A percentile compares a stretch with the other conserved stretches of the same genome.
These are phyloP conservation scores for Prunus yedoensis DNA, from an alignment of 331 rosid species.

Conservation along the genomic window DNA sequence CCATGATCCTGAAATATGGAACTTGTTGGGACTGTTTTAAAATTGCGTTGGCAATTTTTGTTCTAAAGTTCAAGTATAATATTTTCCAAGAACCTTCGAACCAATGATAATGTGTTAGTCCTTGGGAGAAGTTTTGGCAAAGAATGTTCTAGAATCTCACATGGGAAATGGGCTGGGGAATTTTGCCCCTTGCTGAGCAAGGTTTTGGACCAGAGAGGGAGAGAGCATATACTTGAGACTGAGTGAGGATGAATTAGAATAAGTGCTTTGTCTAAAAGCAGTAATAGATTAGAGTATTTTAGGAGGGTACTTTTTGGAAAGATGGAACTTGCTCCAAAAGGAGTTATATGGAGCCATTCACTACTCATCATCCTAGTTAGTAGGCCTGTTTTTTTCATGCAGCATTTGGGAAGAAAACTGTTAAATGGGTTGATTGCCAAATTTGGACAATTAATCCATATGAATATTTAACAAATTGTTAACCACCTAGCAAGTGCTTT, in stretches of 20 bases:
- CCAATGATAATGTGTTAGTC: background rate
- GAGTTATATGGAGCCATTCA: background rate
- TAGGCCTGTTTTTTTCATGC: too few species aligned
- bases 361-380: background rate
- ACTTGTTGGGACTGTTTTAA: too few species aligned
- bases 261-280: background rate
- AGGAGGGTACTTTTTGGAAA: background rate
- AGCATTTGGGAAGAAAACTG: too few species aligned
- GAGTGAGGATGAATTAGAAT: background rate
- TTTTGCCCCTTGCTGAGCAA: background rate
- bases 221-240: background rate
- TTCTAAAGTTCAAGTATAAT: too few species aligned
- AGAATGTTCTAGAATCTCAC: background rate
- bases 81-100: slow-evolving; percentile 4
- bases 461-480: too few species aligned
- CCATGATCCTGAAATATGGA: too few species aligned
- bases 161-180: background rate
- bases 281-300: background rate
- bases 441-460: background rate
- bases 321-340: slow-evolving; percentile 6
- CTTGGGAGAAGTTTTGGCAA: background rate
- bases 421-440: too few species aligned
- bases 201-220: background rate
- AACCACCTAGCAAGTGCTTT: too few species aligned
- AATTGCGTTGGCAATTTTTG: too few species aligned